Evolutionary conservation across 2,329 filamentous ascomycete species (phyloP).

Genomic region (Lasiodiplodia sp.): DNA sequence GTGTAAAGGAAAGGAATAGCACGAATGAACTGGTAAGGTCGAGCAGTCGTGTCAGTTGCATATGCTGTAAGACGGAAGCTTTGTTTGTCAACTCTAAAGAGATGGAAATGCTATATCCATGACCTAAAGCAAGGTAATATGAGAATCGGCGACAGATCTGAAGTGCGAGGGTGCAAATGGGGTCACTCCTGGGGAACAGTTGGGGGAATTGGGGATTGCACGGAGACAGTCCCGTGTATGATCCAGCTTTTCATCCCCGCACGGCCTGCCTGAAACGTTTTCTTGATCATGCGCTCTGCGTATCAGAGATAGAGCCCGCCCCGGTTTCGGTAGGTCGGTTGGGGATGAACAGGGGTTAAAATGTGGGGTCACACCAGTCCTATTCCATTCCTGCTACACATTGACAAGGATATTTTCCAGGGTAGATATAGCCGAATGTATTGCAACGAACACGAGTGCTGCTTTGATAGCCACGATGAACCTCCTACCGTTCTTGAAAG

Average conservation of each 20-base stretch:
- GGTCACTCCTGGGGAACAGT: slow-evolving; percentile 10
- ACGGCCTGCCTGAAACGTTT: background rate
- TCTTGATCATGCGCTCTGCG: background rate
- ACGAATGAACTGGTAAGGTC: background rate
- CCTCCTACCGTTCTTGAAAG: too few relatives aligned
- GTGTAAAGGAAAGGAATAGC: background rate
- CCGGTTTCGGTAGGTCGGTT: background rate
- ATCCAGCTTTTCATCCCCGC: slow-evolving; percentile 4
- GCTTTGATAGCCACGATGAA: too few relatives aligned
- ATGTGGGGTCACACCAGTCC: slow-evolving; percentile 7
- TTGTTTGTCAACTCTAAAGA: background rate
- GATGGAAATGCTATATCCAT: background rate
- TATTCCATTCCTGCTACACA: too few relatives aligned
- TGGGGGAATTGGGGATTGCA: slow-evolving; percentile 10
- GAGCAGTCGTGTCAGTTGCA: background rate
- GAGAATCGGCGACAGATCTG: slow-evolving; percentile 5
- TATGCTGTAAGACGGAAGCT: background rate
- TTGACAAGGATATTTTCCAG: too few relatives aligned
- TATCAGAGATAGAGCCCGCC: background rate
- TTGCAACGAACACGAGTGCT: too few relatives aligned
- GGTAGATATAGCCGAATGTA: too few relatives aligned
- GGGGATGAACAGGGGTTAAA: slow-evolving; percentile 4
- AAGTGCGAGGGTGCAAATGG: slow-evolving; percentile 9
- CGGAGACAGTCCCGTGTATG: background rate
- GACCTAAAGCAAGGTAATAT: background rate